Evolutionary conservation across 805 yeast species (phyloP), one percentile per base, ranked within the genome.

Genomic region (Yamadazyma endophytica): DNA sequence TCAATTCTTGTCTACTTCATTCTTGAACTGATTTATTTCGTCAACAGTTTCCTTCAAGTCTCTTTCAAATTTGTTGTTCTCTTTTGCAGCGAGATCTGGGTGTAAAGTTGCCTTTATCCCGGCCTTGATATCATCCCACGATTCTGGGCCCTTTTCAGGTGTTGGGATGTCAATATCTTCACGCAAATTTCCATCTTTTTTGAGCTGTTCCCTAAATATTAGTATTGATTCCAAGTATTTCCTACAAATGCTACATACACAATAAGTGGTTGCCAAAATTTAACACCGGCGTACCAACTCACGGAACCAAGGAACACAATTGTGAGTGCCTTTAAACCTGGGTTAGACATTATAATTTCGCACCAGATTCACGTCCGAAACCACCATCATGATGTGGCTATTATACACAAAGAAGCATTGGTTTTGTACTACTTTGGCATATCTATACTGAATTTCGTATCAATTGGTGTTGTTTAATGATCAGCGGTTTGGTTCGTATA

Each of bases 181-280:
- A 49, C 89, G 68, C 29, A 83, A 61, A 36, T 70, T 69, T 2
- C 86, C 85, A 39, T 81, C 87, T 47, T 77, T 73, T 44, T 69
- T 65, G 36, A 83, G 62, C 40, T 72, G 80, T 28, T 79, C 88
- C 18, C 79, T 74, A 34, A 11, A 22, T 13, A 24, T 22, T 21
- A 21, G 44, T 42, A 36, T 13, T 9, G 9, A 11, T 9, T 14
- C 13, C 8, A 26, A 17, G 12, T 4, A 20, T 20, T 20, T 11
- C 17, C 18, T 11, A 12, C 14, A 6, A 14, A 9, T 13, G n/a
- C 16, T 29, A 71, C 80, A 47, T 63, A 73, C 79, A 82, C 70
- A 3, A 83, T 71, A 12, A 83, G 52, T 2, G 94, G 94, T 44
- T 79, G 79, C 64, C 85, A 83, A 56, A 83, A 83, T 49, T 70